Conservation (phyloP, 345 rosid species). For the Raphanus sativus region DNA sequence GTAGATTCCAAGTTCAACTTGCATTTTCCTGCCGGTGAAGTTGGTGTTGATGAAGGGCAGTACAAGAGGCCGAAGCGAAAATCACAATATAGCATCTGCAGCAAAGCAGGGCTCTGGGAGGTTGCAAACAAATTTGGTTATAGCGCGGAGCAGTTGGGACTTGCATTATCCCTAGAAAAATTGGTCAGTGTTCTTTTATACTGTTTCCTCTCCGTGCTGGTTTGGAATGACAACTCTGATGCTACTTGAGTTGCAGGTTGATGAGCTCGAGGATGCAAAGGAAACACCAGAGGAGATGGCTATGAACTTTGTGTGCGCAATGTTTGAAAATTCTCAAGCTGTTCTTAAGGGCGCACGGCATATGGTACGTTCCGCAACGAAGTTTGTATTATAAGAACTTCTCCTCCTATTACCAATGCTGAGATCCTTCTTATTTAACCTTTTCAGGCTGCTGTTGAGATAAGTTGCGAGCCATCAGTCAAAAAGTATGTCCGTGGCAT, state of each 20-base stretch:
- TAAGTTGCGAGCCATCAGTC: neutral
- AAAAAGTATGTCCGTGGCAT: neutral
- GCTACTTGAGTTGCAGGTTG: neutral
- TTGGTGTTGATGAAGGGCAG: neutral
- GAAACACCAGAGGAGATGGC: neutral
- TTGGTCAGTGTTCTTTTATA: neutral
- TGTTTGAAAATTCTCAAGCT: neutral
- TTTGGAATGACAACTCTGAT: neutral
- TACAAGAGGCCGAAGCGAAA: neutral
- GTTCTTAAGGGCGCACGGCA: neutral
- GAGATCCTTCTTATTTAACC: neutral
- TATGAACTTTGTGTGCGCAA: neutral
- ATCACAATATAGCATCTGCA: neutral
- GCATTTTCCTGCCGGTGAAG: neutral
- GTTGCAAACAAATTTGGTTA: neutral
- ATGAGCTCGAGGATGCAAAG: neutral
- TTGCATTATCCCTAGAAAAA: neutral
- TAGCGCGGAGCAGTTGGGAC: neutral
- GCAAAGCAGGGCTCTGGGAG: neutral
- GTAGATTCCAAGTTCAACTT: neutral
- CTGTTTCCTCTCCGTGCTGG: neutral
- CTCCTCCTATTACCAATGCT: neutral
- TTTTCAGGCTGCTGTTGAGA: neutral
- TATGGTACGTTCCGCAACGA: neutral
- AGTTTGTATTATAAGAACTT: neutral